Conservation (phyloP, 2,329 filamentous ascomycete genomes). For the Alternaria conjuncta region DNA sequence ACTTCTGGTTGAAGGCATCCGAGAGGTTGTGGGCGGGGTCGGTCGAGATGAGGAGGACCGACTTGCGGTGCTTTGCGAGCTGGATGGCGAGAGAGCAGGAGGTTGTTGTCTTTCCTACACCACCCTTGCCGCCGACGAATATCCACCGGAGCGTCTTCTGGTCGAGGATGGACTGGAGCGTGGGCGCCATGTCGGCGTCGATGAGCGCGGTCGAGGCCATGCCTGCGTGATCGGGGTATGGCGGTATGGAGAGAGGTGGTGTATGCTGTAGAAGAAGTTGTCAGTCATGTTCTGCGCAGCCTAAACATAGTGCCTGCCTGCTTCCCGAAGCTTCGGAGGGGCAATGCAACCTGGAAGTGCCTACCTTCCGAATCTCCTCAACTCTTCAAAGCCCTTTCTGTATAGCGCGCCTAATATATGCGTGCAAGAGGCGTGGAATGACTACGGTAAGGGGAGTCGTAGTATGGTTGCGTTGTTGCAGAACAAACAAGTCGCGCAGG, state of each 20-base stretch:
- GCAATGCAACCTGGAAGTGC: background rate
- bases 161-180: conserved; percentile 91
- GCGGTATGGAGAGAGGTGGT: background rate
- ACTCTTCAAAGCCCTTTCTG: no score
- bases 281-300: background rate
- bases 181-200: conserved; percentile 82
- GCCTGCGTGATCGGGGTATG: background rate
- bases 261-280: background rate
- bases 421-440: no score
- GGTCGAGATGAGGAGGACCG: conserved; percentile 95
- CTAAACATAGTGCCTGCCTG: background rate
- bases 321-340: conserved; percentile 24
- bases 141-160: conserved; percentile 97
- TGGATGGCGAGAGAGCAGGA: conserved; percentile 98
- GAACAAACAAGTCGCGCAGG: background rate
- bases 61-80: conserved; percentile 91
- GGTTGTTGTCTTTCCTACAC: conserved; percentile 99
- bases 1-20: conserved; percentile 98
- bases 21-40: conserved; percentile 98
- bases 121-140: conserved; percentile 97
- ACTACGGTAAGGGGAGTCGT: background rate
- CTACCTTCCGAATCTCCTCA: background rate
- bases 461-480: background rate
- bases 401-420: background rate
- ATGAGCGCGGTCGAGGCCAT: conserved; percentile 49